Base-by-base conservation (phyloP, 202 grass and related monocot genomes). In the Panicum virgatum region DNA sequence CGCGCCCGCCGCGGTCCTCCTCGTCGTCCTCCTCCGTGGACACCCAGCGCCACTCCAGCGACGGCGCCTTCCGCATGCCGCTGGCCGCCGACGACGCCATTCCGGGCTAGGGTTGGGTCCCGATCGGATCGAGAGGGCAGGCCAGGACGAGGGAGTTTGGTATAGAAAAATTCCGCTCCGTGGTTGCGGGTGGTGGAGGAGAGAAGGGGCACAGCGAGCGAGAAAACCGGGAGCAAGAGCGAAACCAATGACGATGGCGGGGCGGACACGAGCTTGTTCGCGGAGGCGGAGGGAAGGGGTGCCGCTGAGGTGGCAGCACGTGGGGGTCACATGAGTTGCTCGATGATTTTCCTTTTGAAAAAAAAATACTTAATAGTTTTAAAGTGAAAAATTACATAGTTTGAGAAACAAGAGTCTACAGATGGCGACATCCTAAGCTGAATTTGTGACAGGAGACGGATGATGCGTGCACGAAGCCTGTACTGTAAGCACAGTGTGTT, bases 1-100 rank as follows among this genome's bases (percentile, higher is more conserved):
- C 20, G 3, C 42, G 42, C 42, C 16, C 73, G 19, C 62, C 75
- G n/a, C 60, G 71, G 27, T 50, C 87, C 2, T 82, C 89, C 2
- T 79, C 87, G 13, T 85, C 86, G 3, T 90, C 69, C 64, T 90
- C 78, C 76, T 90, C 90, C 51, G 83, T 89, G 50, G 90, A 88
- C 81, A 96, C 88, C 93, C 93, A 96, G 60, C 88, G 79, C 90
- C 78, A 81, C 75, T 90, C 85, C 66, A 85, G 60, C 15, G 92
- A 94, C 74, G 82, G 86, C 63, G 81, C 81, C 89, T 81, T 94
- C 63, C 84, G 73, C 76, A 87, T 75, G 76, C 85, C 62, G 87
- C 57, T 69, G 51, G 42, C 83, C 79, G 83, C 83, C 88, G 83
- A 15, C 29, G 82, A 38, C 14, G 83, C 78, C 83, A 86, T 85